These are phyloP conservation scores for Pythium periplocum DNA, from an alignment of 352 stramenopile species.

Conservation along the genomic window DNA sequence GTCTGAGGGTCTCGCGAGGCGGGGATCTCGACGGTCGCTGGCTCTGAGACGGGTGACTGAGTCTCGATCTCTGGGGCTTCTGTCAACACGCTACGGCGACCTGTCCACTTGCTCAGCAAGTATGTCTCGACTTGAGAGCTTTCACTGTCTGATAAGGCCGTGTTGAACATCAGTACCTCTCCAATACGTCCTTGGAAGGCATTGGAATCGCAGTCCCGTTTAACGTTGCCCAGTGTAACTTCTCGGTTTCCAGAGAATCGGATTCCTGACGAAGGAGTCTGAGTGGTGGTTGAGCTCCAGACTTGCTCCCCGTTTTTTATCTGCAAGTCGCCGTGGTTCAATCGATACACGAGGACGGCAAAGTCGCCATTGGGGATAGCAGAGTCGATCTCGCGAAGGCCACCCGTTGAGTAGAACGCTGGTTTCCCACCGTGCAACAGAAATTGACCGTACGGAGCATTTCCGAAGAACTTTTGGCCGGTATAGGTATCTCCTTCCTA, in stretches of 20 bases:
- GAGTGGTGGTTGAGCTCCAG: conserved; percentile 20
- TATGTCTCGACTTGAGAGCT: conserved; percentile 35
- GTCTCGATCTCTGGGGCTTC: background rate
- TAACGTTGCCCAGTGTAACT: conserved; percentile 52
- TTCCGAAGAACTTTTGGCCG: conserved; percentile 66
- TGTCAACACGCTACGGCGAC: conserved; percentile 16
- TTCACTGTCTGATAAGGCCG: conserved; percentile 26
- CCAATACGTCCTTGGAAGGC: conserved; percentile 51
- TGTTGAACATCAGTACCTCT: conserved; percentile 50
- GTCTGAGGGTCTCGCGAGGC: too few species aligned
- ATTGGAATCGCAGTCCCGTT: conserved; percentile 45
- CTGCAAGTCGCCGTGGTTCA: background rate
- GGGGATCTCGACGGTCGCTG: too few species aligned
- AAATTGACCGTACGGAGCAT: conserved; percentile 64
- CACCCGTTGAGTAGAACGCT: conserved; percentile 42
- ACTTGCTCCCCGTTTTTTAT: background rate
- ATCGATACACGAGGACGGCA: conserved; percentile 5
- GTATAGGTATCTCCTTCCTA: conserved; percentile 31
- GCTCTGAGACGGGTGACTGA: background rate
- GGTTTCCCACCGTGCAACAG: conserved; percentile 51
- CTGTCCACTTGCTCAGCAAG: conserved; percentile 32
- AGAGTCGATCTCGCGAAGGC: conserved; percentile 29
- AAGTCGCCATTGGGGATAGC: conserved; percentile 19
- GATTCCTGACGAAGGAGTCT: conserved; percentile 12
- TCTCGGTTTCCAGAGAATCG: conserved; percentile 41